Base-by-base conservation (phyloP, 495 filamentous ascomycete species). In the Penicillium dipodomyicola region DNA sequence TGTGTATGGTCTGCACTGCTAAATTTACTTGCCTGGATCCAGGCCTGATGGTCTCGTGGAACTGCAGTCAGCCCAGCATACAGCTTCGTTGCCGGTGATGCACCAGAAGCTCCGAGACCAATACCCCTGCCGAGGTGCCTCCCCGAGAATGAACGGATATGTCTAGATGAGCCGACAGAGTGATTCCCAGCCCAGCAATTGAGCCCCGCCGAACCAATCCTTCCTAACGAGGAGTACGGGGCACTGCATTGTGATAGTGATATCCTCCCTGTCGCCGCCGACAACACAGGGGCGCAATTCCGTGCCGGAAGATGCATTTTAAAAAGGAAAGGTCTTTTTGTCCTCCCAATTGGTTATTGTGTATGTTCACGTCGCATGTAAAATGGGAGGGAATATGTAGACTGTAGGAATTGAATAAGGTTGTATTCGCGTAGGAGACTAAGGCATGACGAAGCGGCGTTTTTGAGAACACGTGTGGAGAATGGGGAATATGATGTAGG, bases 371-470 rank as follows among this genome's bases (percentile, higher is more conserved):
- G 48, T 44, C 27, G 19, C 20, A 25, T 37, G 29, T 27, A 43
- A 25, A 33, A 29, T 37, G 6, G 29, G 30, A 19, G 7, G 20
- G 49, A 35, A 12, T 22, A 45, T 30, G 22, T 56, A 17, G 27
- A 25, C 27, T 25, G 29, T n/a, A 19, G 7, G 33, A 10, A 57
- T 33, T 0, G 32, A 32, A 47, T 22, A 15, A 40, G 29, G 27
- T 39, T 39, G 22, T 40, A 10, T 19, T 14, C n/a, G 32, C 5
- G 43, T 27, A n/a, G 32, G 11, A 44, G 23, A 45, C 60, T 56
- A 61, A 44, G 49, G 33, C 64, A 68, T 68, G 65, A 68, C 65
- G 65, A 64, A 65, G 35, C 40, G 55, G 56, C 52, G 60, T 60
- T 45, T 33, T 54, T 27, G 22, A 25, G 53, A 9, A 47, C 39